Evolutionary conservation across 805 yeast species (phyloP).

Genomic region (Candida oleophila): DNA sequence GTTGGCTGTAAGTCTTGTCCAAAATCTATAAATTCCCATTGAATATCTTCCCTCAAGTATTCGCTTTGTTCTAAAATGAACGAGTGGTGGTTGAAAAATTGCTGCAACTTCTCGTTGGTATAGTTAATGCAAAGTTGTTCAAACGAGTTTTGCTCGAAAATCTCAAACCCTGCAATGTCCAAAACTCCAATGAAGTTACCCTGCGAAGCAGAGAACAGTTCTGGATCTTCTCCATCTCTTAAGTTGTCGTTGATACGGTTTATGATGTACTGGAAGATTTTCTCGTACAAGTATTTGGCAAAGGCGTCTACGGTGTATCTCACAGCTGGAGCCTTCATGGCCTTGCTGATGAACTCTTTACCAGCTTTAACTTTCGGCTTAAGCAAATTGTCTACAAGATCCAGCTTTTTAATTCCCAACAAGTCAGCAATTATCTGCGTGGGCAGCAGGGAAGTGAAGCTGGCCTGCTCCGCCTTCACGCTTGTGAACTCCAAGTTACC

Average conservation of each 20-base stretch:
- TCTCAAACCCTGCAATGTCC: conserved; percentile 64
- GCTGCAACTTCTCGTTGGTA: conserved; percentile 61
- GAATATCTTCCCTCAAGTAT: conserved; percentile 56
- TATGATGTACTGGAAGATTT: conserved; percentile 75
- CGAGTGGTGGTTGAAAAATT: conserved; percentile 61
- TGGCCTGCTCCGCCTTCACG: conserved; percentile 74
- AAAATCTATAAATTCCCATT: conserved; percentile 81
- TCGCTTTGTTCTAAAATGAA: conserved; percentile 62
- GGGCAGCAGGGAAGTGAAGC: conserved; percentile 49
- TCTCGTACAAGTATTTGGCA: conserved; percentile 83
- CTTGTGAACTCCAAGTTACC: conserved; percentile 81
- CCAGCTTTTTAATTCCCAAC: conserved; percentile 59
- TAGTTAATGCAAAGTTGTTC: conserved; percentile 62
- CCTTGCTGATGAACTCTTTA: conserved; percentile 76
- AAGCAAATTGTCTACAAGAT: conserved; percentile 56
- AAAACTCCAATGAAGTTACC: conserved; percentile 52
- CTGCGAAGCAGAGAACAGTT: conserved; percentile 16
- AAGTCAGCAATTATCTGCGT: conserved; percentile 54
- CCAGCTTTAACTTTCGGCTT: conserved; percentile 91
- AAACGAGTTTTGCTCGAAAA: conserved; percentile 55
- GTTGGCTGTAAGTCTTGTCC: conserved; percentile 95
- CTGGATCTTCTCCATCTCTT: conserved; percentile 19
- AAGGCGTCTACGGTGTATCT: conserved; percentile 81
- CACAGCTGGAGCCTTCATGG: conserved; percentile 77
- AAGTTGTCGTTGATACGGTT: conserved; percentile 71